Percentiles rank a stretch among this genome's conserved stretches.
Evolutionary conservation across 352 stramenopile species (phyloP).

Genomic region (Phytopythium montanum): DNA sequence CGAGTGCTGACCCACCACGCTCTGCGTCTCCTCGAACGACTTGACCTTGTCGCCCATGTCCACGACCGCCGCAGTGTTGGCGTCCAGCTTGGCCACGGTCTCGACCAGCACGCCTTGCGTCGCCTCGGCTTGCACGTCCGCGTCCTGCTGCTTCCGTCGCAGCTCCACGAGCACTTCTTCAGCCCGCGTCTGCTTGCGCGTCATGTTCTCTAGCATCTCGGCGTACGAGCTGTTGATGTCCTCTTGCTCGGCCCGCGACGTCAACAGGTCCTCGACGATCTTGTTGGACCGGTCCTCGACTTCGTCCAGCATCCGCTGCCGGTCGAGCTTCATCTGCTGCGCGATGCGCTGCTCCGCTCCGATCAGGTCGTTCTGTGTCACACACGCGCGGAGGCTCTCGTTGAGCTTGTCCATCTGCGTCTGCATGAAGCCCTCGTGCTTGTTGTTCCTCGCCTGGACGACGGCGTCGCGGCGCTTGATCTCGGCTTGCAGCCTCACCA

Average conservation of each 20-base stretch:
- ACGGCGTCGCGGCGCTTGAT: constrained; percentile 81
- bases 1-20: constrained; percentile 31
- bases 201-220: constrained; percentile 53
- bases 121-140: constrained; percentile 28
- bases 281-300: constrained; percentile 62
- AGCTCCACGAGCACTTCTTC: constrained; percentile 64
- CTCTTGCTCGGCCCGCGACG: constrained; percentile 63
- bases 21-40: constrained; percentile 58
- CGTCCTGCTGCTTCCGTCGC: constrained; percentile 39
- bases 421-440: constrained; percentile 70
- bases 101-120: constrained; percentile 51
- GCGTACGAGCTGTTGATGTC: constrained; percentile 79
- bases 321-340: constrained; percentile 70
- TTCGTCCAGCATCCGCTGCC: constrained; percentile 51
- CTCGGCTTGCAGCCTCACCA: constrained; percentile 65
- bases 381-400: constrained; percentile 60
- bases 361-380: constrained; percentile 80
- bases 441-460: constrained; percentile 70
- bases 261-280: constrained; percentile 57
- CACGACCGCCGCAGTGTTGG: constrained; percentile 32
- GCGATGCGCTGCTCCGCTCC: constrained; percentile 67
- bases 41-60: constrained; percentile 49
- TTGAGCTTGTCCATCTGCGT: constrained; percentile 78
- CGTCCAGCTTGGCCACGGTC: constrained; percentile 43
- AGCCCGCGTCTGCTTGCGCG: constrained; percentile 41